These are phyloP conservation scores for Sinapis alba DNA, from an alignment of 441 rosid species.

Conservation along the genomic window DNA sequence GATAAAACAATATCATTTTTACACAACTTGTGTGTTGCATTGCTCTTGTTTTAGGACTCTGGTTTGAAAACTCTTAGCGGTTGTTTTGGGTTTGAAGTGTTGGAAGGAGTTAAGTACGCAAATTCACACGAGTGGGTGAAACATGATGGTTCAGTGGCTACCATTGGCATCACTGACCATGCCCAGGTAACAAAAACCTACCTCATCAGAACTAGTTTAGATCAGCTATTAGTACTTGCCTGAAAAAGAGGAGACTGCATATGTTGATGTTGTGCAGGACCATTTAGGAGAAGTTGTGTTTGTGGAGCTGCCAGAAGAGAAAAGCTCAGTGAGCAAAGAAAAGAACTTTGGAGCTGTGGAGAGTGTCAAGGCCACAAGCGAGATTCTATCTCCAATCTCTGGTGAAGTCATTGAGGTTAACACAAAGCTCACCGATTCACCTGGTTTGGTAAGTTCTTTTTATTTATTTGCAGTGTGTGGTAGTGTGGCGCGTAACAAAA, in stretches of 20 bases:
- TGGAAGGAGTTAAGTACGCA: constrained; percentile 94
- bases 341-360: constrained; percentile 88
- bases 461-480: neutral
- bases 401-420: constrained; percentile 88
- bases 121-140: constrained; percentile 92
- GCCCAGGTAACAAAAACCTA: constrained; percentile 71
- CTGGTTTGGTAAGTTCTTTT: constrained; percentile 66
- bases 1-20: neutral
- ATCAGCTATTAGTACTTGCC: neutral
- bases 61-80: constrained; percentile 18
- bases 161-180: constrained; percentile 91
- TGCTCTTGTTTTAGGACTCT: constrained; percentile 6
- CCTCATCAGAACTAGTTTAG: neutral
- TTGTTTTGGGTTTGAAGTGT: constrained; percentile 48
- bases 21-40: constrained; percentile 5
- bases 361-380: constrained; percentile 97
- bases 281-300: constrained; percentile 97
- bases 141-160: constrained; percentile 86
- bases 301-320: constrained; percentile 80
- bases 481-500: neutral
- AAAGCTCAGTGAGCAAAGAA: constrained; percentile 56
- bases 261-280: constrained; percentile 47
- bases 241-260: neutral
- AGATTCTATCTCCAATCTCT: constrained; percentile 80
- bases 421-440: constrained; percentile 65